These are phyloP conservation scores for Stentor coeruleus DNA, from an alignment of 73 alveolate genomes.

Conservation along the genomic window DNA sequence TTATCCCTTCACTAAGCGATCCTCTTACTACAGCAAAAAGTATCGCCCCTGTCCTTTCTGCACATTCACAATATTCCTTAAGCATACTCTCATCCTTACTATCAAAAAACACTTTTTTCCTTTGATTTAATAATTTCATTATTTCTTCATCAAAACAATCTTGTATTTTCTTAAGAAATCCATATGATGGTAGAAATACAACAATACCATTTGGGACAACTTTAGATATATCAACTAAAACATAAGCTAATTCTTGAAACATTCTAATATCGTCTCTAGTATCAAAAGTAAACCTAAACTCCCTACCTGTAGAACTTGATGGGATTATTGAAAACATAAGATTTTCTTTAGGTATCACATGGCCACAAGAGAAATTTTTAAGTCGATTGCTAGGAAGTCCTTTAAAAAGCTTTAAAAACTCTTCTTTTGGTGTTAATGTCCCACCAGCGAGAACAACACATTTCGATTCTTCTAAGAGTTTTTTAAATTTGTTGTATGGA, in stretches of 20 bases:
- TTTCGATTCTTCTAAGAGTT: not conserved
- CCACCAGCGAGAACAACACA: slow-evolving; percentile 28
- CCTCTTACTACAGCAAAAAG: slow-evolving; percentile 62
- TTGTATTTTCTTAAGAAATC: slow-evolving; percentile 19
- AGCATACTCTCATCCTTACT: slow-evolving; percentile 25
- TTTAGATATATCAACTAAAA: not conserved
- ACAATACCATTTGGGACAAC: slow-evolving; percentile 41
- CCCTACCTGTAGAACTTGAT: not conserved
- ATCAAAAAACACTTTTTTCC: slow-evolving; percentile 4
- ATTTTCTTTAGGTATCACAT: slow-evolving; percentile 29
- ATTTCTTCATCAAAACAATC: slow-evolving; percentile 22
- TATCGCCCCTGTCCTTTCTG: slow-evolving; percentile 58
- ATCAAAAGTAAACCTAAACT: slow-evolving; percentile 29
- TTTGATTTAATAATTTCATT: not conserved
- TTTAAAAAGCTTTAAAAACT: not conserved
- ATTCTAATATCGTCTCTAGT: slow-evolving; percentile 28
- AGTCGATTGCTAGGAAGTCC: not conserved
- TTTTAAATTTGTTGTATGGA: not conserved
- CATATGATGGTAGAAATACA: slow-evolving; percentile 36
- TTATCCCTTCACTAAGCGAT: slow-evolving; percentile 57
- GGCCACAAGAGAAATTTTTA: slow-evolving; percentile 5
- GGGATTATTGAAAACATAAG: slow-evolving; percentile 23
- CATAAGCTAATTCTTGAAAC: slow-evolving; percentile 14
- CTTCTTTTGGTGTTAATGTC: slow-evolving; percentile 8
- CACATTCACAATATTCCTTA: not conserved